Percentiles rank a stretch among this genome's conserved stretches.
These are phyloP conservation scores for Trichosporon sp. DNA, from an alignment of 1,284 basidiomycete species.

Conservation along the genomic window DNA sequence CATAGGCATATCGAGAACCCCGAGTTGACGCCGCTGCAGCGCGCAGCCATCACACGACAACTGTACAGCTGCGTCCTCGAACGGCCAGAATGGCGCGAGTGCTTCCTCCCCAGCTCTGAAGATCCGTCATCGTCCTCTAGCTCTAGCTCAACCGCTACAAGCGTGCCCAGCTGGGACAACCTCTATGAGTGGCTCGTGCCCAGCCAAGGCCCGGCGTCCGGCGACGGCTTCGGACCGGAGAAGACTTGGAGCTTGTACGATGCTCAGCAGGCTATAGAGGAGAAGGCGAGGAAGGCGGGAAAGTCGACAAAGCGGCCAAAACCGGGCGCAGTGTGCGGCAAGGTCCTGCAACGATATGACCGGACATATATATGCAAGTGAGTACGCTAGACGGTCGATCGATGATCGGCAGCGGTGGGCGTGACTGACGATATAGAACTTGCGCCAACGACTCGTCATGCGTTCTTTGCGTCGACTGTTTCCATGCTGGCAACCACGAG, in stretches of 20 bases:
- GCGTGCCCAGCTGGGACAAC: conserved; percentile 16
- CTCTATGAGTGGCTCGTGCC: conserved; percentile 22
- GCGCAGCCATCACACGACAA: conserved; percentile 27
- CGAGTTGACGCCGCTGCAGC: conserved; percentile 16
- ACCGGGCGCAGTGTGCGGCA: conserved; percentile 35
- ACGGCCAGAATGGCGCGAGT: conserved; percentile 24
- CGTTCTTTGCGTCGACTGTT: conserved; percentile 80
- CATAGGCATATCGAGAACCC: conserved; percentile 17
- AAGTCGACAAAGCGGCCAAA: conserved; percentile 18
- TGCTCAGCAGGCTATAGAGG: conserved; percentile 21
- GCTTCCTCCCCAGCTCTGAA: conserved; percentile 17
- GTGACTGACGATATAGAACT: conserved; percentile 56
- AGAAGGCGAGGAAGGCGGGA: conserved; percentile 14
- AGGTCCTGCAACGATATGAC: conserved; percentile 51
- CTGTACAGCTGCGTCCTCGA: conserved; percentile 33
- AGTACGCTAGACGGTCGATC: conserved; percentile 45
- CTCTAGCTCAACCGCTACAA: not conserved
- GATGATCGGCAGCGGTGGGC: not conserved
- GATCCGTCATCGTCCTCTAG: not conserved
- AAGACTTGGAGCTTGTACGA: conserved; percentile 17
- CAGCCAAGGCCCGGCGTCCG: not conserved
- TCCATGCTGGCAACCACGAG: conserved; percentile 71
- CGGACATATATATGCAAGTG: conserved; percentile 87
- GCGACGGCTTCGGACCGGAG: conserved; percentile 16
- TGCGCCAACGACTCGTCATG: conserved; percentile 82